Conservation (phyloP, 345 rosid genomes). For the Populus pruinosa region DNA sequence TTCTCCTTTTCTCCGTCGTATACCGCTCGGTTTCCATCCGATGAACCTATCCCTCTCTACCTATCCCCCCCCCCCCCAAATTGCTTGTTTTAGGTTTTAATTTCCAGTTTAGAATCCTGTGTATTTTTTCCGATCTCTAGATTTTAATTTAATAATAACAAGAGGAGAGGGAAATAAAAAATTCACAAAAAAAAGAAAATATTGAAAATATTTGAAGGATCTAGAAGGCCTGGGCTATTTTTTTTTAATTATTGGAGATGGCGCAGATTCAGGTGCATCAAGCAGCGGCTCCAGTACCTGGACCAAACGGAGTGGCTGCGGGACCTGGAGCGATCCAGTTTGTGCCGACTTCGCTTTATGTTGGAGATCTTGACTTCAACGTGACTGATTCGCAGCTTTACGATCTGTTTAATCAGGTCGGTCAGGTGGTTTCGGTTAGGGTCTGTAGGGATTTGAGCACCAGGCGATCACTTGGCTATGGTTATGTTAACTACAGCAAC, state of each 20-base stretch:
- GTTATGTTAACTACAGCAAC: constrained; percentile 27
- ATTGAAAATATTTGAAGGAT: constrained; percentile 14
- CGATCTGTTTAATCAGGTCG: constrained; percentile 23
- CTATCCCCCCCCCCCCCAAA: constrained; percentile 15
- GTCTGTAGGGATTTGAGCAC: constrained; percentile 27
- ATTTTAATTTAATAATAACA: not conserved
- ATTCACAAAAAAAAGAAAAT: not conserved
- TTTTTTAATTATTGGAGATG: not conserved
- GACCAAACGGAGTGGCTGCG: constrained; percentile 19
- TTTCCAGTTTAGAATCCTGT: not conserved
- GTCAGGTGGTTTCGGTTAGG: constrained; percentile 26
- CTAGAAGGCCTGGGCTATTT: constrained; percentile 5
- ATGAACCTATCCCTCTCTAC: constrained; percentile 31
- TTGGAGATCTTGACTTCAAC: constrained; percentile 20
- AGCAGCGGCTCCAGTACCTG: constrained; percentile 26
- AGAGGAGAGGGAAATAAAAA: constrained; percentile 23
- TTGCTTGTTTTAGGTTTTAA: not conserved
- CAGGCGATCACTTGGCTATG: constrained; percentile 27
- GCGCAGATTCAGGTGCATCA: constrained; percentile 32
- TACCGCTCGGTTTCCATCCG: constrained; percentile 27
- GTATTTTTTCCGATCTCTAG: constrained; percentile 11
- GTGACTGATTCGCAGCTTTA: constrained; percentile 23
- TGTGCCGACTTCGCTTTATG: constrained; percentile 19
- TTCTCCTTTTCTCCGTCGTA: constrained; percentile 22
- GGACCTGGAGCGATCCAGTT: constrained; percentile 10